These are phyloP conservation scores for Soucietia sequanensis DNA, from an alignment of 805 yeast species.

Conservation along the genomic window DNA sequence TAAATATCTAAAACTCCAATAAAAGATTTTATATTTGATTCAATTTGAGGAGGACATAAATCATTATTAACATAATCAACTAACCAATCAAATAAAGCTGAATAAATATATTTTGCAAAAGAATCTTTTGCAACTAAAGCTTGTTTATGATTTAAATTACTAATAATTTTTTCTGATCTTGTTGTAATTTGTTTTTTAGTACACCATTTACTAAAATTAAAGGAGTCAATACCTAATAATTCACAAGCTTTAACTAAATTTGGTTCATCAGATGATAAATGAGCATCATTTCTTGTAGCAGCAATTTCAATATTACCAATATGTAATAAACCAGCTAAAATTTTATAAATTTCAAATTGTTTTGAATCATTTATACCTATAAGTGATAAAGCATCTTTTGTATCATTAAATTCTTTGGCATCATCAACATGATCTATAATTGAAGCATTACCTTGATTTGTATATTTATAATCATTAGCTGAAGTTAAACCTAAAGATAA, in stretches of 20 bases:
- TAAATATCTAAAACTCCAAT: constrained; percentile 97
- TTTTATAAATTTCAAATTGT: constrained; percentile 69
- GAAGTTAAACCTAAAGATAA: constrained; percentile 56
- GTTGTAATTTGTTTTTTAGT: constrained; percentile 89
- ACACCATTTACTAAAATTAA: constrained; percentile 81
- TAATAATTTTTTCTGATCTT: constrained; percentile 87
- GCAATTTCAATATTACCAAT: constrained; percentile 89
- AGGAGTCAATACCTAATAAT: constrained; percentile 75
- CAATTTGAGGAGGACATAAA: constrained; percentile 72
- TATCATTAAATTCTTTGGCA: constrained; percentile 68
- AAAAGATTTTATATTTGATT: constrained; percentile 59
- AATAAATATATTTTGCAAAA: constrained; percentile 91
- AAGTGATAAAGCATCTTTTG: constrained; percentile 71
- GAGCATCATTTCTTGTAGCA: constrained; percentile 82
- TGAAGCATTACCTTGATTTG: constrained; percentile 85
- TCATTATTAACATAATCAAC: constrained; percentile 81
- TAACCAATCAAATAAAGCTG: constrained; percentile 93
- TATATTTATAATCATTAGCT: constrained; percentile 71
- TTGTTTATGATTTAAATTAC: constrained; percentile 78
- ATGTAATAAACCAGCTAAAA: constrained; percentile 86
- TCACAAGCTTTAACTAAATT: constrained; percentile 79
- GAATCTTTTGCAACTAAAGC: constrained; percentile 93
- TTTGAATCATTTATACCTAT: constrained; percentile 66
- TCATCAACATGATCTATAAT: constrained; percentile 79
- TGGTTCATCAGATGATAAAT: constrained; percentile 82